Evolutionary conservation across 768 basidiomycete genomes (phyloP).

Genomic region (Termitomyces sp.): DNA sequence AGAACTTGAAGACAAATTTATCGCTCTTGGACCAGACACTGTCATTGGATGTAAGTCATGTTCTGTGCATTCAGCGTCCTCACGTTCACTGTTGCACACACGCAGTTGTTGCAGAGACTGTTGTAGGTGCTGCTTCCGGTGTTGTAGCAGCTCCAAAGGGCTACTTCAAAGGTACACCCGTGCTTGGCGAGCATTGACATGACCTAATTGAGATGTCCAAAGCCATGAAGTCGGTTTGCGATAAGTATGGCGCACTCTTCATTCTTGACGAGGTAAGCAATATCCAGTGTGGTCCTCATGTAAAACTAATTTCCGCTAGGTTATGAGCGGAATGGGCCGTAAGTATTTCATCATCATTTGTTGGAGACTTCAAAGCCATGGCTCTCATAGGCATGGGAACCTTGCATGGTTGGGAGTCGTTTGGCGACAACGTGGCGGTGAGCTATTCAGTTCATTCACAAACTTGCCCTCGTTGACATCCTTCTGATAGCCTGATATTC

Average conservation of each 20-base stretch:
- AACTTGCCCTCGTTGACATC: background rate
- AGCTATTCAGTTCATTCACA: constrained; percentile 7
- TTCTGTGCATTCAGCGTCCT: background rate
- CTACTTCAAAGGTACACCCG: constrained; percentile 58
- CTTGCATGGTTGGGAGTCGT: constrained; percentile 81
- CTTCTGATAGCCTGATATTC: constrained; percentile 55
- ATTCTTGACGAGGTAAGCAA: constrained; percentile 77
- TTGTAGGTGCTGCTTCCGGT: constrained; percentile 84
- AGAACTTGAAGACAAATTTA: constrained; percentile 84
- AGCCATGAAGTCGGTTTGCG: constrained; percentile 80
- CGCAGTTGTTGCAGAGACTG: constrained; percentile 84
- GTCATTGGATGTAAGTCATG: constrained; percentile 70
- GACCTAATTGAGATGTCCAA: background rate
- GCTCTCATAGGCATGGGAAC: constrained; percentile 73
- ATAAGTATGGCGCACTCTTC: constrained; percentile 73
- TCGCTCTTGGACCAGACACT: constrained; percentile 77
- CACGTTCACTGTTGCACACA: background rate
- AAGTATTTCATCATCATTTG: constrained; percentile 26
- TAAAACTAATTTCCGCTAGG: constrained; percentile 21
- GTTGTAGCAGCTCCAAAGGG: constrained; percentile 75
- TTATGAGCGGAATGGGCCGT: constrained; percentile 93
- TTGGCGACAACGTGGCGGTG: constrained; percentile 66
- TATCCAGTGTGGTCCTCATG: background rate
- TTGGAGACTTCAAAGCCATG: background rate
- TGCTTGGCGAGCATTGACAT: background rate